phyloP scores from a whole-genome alignment of 306 rosid genomes.

The Trichosanthes truncata region DNA sequence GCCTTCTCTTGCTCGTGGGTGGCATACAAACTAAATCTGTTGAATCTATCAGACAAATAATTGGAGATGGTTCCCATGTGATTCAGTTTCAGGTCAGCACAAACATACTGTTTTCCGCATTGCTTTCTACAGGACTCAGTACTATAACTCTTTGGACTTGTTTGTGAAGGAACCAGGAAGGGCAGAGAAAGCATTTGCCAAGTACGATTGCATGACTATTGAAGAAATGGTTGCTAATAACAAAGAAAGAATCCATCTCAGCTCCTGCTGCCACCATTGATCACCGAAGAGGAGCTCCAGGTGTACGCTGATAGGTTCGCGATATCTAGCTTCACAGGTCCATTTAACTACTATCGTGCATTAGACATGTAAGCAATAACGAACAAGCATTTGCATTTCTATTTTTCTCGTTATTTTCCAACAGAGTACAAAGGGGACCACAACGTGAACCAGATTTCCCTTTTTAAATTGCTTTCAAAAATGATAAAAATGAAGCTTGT shows the following conservation, averaged over 20 bases:
- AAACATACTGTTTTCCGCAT: background rate
- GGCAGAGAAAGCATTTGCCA: constrained; percentile 70
- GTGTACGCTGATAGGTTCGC: constrained; percentile 62
- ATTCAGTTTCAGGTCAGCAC: constrained; percentile 60
- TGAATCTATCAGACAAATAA: constrained; percentile 23
- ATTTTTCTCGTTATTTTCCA: background rate
- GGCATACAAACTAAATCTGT: constrained; percentile 21
- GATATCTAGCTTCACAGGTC: constrained; percentile 75
- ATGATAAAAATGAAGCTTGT: background rate
- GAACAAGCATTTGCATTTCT: background rate
- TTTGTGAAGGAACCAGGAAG: constrained; percentile 58
- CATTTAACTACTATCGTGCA: constrained; percentile 67
- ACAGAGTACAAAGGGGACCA: background rate
- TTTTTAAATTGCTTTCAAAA: background rate
- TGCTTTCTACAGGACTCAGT: background rate
- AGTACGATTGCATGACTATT: constrained; percentile 60
- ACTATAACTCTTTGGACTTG: background rate
- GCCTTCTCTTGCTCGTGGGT: constrained; percentile 25
- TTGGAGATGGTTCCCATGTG: constrained; percentile 41
- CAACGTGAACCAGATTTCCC: background rate
- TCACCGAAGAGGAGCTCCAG: constrained; percentile 59
- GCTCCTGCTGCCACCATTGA: constrained; percentile 64
- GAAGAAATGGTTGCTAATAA: no score
- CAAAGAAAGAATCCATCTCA: constrained; percentile 11
- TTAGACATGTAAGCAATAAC: constrained; percentile 49